Base-by-base conservation (phyloP, 176 grass and related monocot species). In the Musa itinerans region DNA sequence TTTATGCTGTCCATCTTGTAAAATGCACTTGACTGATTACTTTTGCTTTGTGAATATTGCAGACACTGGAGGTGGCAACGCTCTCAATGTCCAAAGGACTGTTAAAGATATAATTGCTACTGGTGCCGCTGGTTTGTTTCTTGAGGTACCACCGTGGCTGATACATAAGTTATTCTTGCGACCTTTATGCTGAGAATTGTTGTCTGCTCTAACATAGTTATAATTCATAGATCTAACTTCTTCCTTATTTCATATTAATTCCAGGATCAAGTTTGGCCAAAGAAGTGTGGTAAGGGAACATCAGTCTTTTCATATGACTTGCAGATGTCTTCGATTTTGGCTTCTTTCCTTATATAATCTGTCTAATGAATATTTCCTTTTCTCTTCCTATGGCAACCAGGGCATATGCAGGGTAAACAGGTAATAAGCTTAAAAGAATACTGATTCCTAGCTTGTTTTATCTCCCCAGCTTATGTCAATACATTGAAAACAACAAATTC, bases 231-330 rank as follows among this genome's bases (percentile, higher is more conserved):
- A 20, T 50, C 61, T 78, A 9, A 56, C 15, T 73, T 74, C 10
- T 81, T 74, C 66, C 8, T 68, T 0, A 9, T 65, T 73, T 13
- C 48, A 10, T 65, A 80, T 11, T 75, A 68, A 29, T 34, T 68
- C 1, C 65, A 88, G 86, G 86, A 88, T 64, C 82, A 88, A 56
- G 78, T 78, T 27, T 88, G 81, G 86, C 86, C 86, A 50, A 88
- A 88, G 86, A 88, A 84, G 77, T 88, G 86, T 65, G 86, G 81
- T 83, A 80, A 83, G 85, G 59, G 67, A 80, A 12, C 52, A 57
- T 73, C 11, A 17, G 8, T 56, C 5, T 13, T 54, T 3, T 65
- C 65, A 11, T 50, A 29, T 43, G 34, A 43, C 34, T 43, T 43
- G 34, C 34, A 43, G 34, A 43, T 43, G 34, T 6, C 34, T 43